Base-by-base conservation (phyloP, 768 basidiomycete species). In the Myochromella boudieri region DNA sequence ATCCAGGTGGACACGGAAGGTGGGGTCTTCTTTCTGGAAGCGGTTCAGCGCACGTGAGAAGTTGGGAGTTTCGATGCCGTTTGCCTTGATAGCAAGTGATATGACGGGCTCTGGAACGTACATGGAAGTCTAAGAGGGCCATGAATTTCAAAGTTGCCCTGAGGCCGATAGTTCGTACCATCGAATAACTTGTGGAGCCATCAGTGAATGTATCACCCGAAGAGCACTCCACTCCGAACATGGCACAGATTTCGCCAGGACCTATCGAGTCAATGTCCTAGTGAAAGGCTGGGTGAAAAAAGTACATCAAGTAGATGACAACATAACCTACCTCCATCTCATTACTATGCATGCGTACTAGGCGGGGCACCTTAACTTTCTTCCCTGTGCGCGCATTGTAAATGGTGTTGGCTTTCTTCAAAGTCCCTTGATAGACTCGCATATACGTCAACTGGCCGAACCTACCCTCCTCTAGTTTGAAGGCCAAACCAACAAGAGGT, bases 401-500 rank as follows among this genome's bases (percentile, higher is more conserved):
- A 56, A 99, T 93, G 48, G 84, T 76, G 53, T 77, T 80, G 2
- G 90, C 82, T 68, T 90, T 89, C 71, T 85, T 93, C 65, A 99
- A 66, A 29, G 82, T 90, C 24, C 97, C 97, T 65, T 98, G 97
- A 60, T 99, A 99, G 45, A 99, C 90, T 15, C 97, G 77, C 84
- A 99, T 94, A 66, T 99, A 99, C 0, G 97, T 99, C 61, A 99
- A 70, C 67, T 99, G 97, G 8, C 97, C 97, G 61, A 91, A 99
- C 18, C 91, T 78, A 3, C 95, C 95, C 71, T 99, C 97, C 66
- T 99, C 97, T 36, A 99, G 75, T 72, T 99, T 99, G 80, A 99
- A 99, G 10, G 97, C 97, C 40, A 99, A 72, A 6, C 90, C 95
- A 49, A 99, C 88, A 22, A 98, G 75, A 3, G 95, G 91, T 0